These are phyloP conservation scores for Ensete ventricosum DNA, from an alignment of 176 grass and related monocot species.

Conservation along the genomic window DNA sequence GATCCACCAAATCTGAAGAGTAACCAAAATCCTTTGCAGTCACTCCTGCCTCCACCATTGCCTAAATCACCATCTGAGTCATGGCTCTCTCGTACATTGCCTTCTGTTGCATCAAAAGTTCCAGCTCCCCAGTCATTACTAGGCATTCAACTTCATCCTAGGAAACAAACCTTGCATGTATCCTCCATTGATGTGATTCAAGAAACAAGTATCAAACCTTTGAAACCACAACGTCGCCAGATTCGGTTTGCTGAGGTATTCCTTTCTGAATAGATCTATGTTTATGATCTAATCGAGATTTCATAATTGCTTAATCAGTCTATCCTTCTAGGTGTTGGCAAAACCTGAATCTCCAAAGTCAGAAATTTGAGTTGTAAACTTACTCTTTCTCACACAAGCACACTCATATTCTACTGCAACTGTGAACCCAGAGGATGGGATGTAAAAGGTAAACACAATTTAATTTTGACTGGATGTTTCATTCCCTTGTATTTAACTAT, in stretches of 20 bases:
- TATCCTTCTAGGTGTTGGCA: conserved; percentile 47
- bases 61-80: conserved; percentile 97
- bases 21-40: conserved; percentile 25
- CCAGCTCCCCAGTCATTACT: conserved; percentile 52
- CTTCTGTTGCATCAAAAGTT: conserved; percentile 54
- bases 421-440: neutral
- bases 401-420: neutral
- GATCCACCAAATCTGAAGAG: conserved; percentile 20
- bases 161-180: conserved; percentile 45
- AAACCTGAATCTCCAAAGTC: conserved; percentile 31
- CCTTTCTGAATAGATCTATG: conserved; percentile 10
- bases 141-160: conserved; percentile 72
- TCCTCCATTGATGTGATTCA: conserved; percentile 30
- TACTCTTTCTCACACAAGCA: neutral
- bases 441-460: conserved; percentile 1
- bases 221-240: conserved; percentile 24
- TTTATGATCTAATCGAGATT: neutral
- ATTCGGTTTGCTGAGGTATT: conserved; percentile 86
- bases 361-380: conserved; percentile 34
- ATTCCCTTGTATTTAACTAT: neutral
- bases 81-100: conserved; percentile 86
- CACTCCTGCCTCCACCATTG: conserved; percentile 48
- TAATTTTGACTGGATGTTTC: neutral
- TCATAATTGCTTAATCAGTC: neutral
- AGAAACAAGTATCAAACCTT: conserved; percentile 39